These are phyloP conservation scores for Dendrocalamus sinicus DNA, from an alignment of 176 grass and related monocot species.

Conservation along the genomic window DNA sequence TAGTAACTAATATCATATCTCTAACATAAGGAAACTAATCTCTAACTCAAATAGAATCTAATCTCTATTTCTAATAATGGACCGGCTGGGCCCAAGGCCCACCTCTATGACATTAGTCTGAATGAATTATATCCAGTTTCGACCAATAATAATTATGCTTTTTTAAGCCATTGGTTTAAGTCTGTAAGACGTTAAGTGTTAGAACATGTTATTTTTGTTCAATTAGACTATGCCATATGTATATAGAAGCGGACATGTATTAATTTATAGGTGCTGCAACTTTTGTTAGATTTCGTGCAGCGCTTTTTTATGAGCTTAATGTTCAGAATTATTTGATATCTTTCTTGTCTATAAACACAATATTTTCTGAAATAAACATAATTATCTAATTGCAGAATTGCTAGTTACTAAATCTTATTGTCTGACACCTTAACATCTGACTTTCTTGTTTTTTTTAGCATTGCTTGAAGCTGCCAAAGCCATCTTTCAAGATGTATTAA, in stretches of 20 bases:
- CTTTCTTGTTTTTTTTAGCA: conserved; percentile 50
- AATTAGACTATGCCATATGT: not conserved
- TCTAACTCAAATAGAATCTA: no score
- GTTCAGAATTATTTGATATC: not conserved
- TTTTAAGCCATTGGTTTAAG: not conserved
- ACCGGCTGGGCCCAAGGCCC: no score
- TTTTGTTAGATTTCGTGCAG: not conserved
- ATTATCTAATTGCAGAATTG: not conserved
- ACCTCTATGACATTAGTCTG: not conserved
- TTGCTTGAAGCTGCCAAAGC: conserved; percentile 90
- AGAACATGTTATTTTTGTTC: not conserved
- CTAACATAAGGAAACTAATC: no score
- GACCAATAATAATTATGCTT: not conserved
- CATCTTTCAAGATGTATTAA: conserved; percentile 73
- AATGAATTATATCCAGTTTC: not conserved
- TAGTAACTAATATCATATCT: no score
- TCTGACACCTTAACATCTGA: conserved; percentile 28
- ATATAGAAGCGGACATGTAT: not conserved
- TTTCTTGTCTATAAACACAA: not conserved
- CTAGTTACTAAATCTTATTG: not conserved
- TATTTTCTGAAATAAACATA: conserved; percentile 20
- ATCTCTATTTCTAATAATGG: no score
- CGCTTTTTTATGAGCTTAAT: not conserved
- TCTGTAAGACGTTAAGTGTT: not conserved
- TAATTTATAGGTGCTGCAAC: conserved; percentile 5